These are phyloP conservation scores for Penicillium fuscoglaucum DNA, from an alignment of 2,329 filamentous ascomycete species.

Conservation along the genomic window DNA sequence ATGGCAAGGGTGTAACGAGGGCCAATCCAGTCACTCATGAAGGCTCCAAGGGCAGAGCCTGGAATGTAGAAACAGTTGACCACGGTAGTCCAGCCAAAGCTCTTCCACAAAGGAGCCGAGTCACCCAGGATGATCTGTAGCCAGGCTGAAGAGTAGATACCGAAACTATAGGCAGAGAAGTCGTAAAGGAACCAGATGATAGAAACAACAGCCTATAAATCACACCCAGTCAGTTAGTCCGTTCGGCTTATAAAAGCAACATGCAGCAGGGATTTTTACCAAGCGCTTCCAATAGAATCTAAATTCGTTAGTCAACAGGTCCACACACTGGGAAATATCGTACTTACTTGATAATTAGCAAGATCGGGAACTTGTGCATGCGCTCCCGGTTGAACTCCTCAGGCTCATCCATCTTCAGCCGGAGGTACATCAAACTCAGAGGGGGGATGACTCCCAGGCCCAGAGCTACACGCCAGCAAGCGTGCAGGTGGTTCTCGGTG, in stretches of 20 bases:
- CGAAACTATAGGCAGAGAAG: slow-evolving; percentile 82
- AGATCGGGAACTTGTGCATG: slow-evolving; percentile 62
- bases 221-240: slow-evolving; percentile 8
- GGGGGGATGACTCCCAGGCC: slow-evolving; percentile 80
- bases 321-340: slow-evolving; percentile 4
- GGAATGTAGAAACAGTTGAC: slow-evolving; percentile 89
- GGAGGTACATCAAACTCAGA: slow-evolving; percentile 67
- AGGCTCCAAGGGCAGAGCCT: slow-evolving; percentile 75
- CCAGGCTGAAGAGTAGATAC: slow-evolving; percentile 74
- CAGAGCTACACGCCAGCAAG: slow-evolving; percentile 79
- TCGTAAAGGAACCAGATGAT: slow-evolving; percentile 86
- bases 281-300: slow-evolving; percentile 74
- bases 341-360: slow-evolving; percentile 51
- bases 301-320: slow-evolving; percentile 44
- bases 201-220: slow-evolving; percentile 57
- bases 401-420: slow-evolving; percentile 72
- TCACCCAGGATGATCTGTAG: slow-evolving; percentile 61
- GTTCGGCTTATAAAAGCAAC: not conserved
- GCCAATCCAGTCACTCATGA: slow-evolving; percentile 74
- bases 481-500: slow-evolving; percentile 63
- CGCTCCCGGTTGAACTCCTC: slow-evolving; percentile 72
- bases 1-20: slow-evolving; percentile 71
- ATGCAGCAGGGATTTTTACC: slow-evolving; percentile 25
- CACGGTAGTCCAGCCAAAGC: slow-evolving; percentile 85
- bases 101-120: slow-evolving; percentile 65